phyloP scores from a whole-genome alignment of 352 stramenopile genomes.

The Blastocystis sp. region DNA sequence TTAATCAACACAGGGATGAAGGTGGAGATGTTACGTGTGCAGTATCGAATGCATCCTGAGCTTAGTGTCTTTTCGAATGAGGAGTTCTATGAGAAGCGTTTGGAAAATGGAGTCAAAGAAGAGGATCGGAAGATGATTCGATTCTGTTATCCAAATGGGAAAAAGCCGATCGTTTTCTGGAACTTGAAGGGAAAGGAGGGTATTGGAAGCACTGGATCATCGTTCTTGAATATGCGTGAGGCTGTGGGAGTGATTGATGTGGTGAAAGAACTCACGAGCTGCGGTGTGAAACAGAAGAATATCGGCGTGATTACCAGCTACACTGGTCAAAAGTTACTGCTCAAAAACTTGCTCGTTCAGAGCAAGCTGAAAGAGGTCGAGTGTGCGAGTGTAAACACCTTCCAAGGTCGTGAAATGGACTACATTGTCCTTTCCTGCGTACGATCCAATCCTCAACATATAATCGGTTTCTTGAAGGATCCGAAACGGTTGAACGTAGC shows the following conservation, averaged over 20 bases:
- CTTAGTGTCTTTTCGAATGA: slow-evolving; percentile 97
- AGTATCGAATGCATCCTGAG: slow-evolving; percentile 98
- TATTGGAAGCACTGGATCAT: slow-evolving; percentile 93
- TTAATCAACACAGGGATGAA: slow-evolving; percentile 88
- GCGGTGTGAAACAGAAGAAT: slow-evolving; percentile 79
- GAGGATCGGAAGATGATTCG: slow-evolving; percentile 73
- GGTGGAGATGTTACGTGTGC: slow-evolving; percentile 90
- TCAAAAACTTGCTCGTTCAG: slow-evolving; percentile 84
- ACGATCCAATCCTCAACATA: slow-evolving; percentile 92
- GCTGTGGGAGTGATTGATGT: slow-evolving; percentile 94
- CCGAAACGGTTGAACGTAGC: slow-evolving; percentile 94
- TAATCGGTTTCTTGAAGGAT: slow-evolving; percentile 98
- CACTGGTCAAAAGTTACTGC: slow-evolving; percentile 91
- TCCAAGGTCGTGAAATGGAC: slow-evolving; percentile 98
- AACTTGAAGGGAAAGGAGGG: slow-evolving; percentile 89
- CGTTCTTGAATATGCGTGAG: slow-evolving; percentile 97
- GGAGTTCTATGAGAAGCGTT: slow-evolving; percentile 95
- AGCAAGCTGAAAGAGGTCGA: slow-evolving; percentile 76
- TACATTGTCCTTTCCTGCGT: slow-evolving; percentile 95
- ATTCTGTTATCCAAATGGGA: slow-evolving; percentile 91
- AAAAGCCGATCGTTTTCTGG: slow-evolving; percentile 96
- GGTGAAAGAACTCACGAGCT: slow-evolving; percentile 88
- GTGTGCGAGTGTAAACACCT: slow-evolving; percentile 95
- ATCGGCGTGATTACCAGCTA: slow-evolving; percentile 96
- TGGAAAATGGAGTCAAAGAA: slow-evolving; percentile 94